Conservation (phyloP, 345 rosid genomes). For the Citrus unshiu region DNA sequence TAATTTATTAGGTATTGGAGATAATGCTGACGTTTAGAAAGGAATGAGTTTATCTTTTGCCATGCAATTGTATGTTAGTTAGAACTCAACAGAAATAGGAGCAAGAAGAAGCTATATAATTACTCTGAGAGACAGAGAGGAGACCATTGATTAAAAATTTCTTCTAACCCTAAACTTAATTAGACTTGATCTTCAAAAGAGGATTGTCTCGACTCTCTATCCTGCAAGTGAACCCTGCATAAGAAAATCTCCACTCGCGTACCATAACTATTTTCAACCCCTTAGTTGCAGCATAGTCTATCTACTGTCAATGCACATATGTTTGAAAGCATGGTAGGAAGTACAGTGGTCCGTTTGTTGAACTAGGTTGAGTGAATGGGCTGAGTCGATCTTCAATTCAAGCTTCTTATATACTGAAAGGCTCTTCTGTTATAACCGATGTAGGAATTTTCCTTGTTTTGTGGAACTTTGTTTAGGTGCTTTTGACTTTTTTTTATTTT, state of each 20-base stretch:
- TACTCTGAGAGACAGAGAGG: background rate
- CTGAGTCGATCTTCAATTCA: background rate
- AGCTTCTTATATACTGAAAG: background rate
- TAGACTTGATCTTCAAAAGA: background rate
- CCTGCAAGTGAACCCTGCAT: background rate
- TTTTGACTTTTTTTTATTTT: background rate
- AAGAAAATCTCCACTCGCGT: background rate
- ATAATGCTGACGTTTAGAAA: background rate
- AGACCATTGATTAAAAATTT: background rate
- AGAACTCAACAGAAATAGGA: background rate
- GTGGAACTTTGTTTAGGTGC: background rate
- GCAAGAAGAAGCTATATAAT: background rate
- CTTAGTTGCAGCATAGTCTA: background rate
- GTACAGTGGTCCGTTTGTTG: background rate
- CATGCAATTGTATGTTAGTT: background rate
- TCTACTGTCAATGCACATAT: background rate
- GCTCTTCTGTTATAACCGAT: background rate
- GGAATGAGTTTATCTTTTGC: background rate
- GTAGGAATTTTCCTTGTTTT: background rate
- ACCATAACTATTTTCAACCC: background rate
- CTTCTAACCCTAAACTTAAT: background rate
- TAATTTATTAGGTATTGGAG: background rate
- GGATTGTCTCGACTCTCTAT: background rate
- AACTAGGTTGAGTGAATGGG: background rate
- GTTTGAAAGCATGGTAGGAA: background rate